Base-by-base conservation (phyloP, 306 rosid species). In the Crataegus laevigata region DNA sequence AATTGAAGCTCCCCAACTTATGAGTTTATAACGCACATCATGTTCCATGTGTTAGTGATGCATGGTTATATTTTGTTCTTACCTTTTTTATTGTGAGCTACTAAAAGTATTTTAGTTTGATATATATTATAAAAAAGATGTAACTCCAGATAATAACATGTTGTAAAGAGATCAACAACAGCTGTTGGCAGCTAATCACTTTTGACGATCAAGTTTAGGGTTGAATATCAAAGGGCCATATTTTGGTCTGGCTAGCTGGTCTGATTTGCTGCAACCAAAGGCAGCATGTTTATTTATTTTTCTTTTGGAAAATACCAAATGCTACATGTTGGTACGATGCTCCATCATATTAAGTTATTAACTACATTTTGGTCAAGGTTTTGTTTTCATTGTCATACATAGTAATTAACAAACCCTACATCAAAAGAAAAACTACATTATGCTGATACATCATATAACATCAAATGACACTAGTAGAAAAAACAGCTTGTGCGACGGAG, bases 161-260 rank as follows among this genome's bases (percentile, higher is more conserved):
- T 59, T 59, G 64, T 25, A 59, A 22, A 22, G 32, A 59, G 32
- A 22, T 24, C 15, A 12, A 24, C 25, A 21, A 15, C 40, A 62
- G 22, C 67, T 62, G 67, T 62, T 62, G 40, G 67, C 38, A 62
- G 40, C 67, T 62, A 19, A 55, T 72, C 66, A 22, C 11, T 18
- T 54, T 32, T n/a, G 50, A 42, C n/a, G 63, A 73, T 8, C 32
- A 59, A 11, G 17, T 57, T 9, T 26, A 62, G 15, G 36, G 64
- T 50, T 66, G 43, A 45, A n/a, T 72, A n/a, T 57, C 66, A 57
- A 73, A 34, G 74, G 78, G 73, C 68, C 82, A 66, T 14, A 9
- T 34, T 59, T 73, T 72, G 82, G 78, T 58, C 75, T 55, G 69
- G 74, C 75, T 55, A 63, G 74, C 75, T 55, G 63, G 78, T 73